Base-by-base conservation (phyloP, 305 asterid species). In the Solanum aculeatissimum region DNA sequence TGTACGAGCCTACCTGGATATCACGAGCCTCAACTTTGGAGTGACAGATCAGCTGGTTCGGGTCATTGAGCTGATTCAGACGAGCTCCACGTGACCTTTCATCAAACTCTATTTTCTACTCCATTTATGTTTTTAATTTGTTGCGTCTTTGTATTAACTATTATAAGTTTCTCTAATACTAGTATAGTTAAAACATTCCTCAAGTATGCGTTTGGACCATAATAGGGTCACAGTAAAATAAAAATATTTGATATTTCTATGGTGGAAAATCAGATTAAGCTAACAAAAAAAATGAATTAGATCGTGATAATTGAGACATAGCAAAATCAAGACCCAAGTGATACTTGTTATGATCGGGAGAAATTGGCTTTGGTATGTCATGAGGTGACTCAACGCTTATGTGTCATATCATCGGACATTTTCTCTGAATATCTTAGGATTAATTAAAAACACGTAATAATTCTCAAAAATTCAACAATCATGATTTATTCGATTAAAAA, bases 1-100 rank as follows among this genome's bases (percentile, higher is more conserved):
- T 89, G 93, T 91, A 98, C 97, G 92, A 91, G 91, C 95, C 97
- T 93, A 86, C 87, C 87, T 88, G 91, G 89, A 70, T 78, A 5
- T 3, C 14, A 38, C 14, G 66, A 80, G 69, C 81, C 84, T 87
- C 16, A 60, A 89, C 88, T 72, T 87, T 74, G 86, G 78, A 16
- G 4, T 62, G 47, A 9, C 90, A 87, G 86, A 60, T 85, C 58
- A 87, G 13, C 81, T 69, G 86, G 89, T 13, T 88, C 86, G 90
- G 89, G 45, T 2, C 27, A 35, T 55, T 69, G 25, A 72, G 89
- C 85, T 62, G 87, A 55, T 58, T 81, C 70, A 83, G 91, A 85
- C 90, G 90, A 88, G 92, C 88, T 85, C 89, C 94, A 89, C 94
- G 92, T 92, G 94, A 91, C 32, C 57, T 25, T 12, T 77, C 82